phyloP scores from a whole-genome alignment of 331 rosid genomes.

The Telfairia occidentalis region DNA sequence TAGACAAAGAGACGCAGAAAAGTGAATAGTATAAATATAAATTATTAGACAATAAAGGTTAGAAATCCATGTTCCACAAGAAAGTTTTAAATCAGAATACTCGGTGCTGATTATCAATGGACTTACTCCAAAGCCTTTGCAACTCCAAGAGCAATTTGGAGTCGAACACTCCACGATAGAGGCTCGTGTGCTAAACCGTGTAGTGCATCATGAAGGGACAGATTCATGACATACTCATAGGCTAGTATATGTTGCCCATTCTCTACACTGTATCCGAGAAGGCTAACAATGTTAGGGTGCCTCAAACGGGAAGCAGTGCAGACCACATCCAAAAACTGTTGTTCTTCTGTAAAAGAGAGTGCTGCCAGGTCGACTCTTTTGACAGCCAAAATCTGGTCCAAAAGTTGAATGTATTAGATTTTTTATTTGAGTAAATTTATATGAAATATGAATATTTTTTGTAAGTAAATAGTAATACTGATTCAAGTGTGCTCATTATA shows the following conservation, averaged over 20 bases:
- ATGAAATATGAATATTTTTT: not conserved
- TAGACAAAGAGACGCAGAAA: not conserved
- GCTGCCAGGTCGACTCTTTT: constrained; percentile 69
- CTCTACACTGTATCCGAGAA: constrained; percentile 87
- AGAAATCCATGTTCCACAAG: not conserved
- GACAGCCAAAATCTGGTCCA: constrained; percentile 70
- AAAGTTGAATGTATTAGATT: constrained; percentile 11
- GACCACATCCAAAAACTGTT: constrained; percentile 59
- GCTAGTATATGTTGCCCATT: constrained; percentile 85
- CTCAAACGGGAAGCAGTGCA: constrained; percentile 59
- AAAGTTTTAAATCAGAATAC: not conserved
- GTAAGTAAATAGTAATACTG: not conserved
- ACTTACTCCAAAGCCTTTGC: constrained; percentile 95
- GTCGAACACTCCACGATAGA: constrained; percentile 77
- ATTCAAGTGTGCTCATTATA: constrained; percentile 16
- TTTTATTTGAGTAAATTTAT: not conserved
- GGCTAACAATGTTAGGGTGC: constrained; percentile 75
- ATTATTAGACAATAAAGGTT: not conserved
- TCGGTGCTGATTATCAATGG: not conserved
- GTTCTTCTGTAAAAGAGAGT: constrained; percentile 42
- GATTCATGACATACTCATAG: constrained; percentile 66
- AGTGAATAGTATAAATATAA: not conserved
- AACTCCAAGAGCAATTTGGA: constrained; percentile 85
- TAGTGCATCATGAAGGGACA: constrained; percentile 72
- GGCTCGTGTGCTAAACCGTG: constrained; percentile 75